Evolutionary conservation across 371 early-diverging fungal genomes (phyloP).

Genomic region (Coemansia sp.): DNA sequence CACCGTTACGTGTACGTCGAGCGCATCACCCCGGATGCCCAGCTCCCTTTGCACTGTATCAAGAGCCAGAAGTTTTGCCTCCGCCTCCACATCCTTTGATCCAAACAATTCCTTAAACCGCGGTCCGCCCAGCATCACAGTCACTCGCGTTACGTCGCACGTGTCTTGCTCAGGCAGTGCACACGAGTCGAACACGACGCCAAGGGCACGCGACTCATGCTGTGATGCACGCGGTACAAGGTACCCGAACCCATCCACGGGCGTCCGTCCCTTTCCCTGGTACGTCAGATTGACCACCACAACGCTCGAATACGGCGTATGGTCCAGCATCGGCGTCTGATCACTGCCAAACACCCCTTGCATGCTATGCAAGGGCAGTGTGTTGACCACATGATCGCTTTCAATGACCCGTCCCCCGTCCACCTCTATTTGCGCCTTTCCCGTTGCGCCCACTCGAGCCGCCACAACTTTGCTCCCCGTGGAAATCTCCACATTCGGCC

Average conservation of each 20-base stretch:
- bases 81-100: not conserved
- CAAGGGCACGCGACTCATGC: conserved; percentile 65
- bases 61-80: conserved; percentile 48
- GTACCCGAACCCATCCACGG: conserved; percentile 85
- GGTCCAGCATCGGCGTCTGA: conserved; percentile 42
- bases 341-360: conserved; percentile 43
- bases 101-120: conserved; percentile 61
- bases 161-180: not conserved
- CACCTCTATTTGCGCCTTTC: conserved; percentile 27
- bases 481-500: conserved; percentile 59
- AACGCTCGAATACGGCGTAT: conserved; percentile 74
- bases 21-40: conserved; percentile 59
- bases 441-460: conserved; percentile 6
- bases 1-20: conserved; percentile 57
- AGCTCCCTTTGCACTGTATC: conserved; percentile 59
- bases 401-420: conserved; percentile 32
- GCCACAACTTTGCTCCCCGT: conserved; percentile 22
- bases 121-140: conserved; percentile 92
- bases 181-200: conserved; percentile 90
- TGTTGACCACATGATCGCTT: conserved; percentile 66
- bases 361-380: conserved; percentile 62
- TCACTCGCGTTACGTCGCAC: conserved; percentile 60
- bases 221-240: conserved; percentile 67
- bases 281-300: conserved; percentile 88
- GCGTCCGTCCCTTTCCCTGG: conserved; percentile 51